phyloP scores from a whole-genome alignment of 2,329 filamentous ascomycete species.

The Alternaria infectoria region DNA sequence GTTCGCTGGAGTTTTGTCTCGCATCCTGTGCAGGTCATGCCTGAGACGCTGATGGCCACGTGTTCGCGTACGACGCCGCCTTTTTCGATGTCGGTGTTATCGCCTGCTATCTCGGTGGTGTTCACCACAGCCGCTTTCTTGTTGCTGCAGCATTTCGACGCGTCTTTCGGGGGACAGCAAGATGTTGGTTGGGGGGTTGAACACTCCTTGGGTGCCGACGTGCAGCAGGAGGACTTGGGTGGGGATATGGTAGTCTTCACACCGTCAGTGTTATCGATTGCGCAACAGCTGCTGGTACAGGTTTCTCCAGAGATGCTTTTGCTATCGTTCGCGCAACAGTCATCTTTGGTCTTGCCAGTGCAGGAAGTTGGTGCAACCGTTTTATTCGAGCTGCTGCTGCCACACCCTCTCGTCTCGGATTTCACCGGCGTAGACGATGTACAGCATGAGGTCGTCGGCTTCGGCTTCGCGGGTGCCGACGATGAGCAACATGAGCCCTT shows the following conservation, averaged over 20 bases:
- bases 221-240: background rate
- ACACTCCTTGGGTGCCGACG: background rate
- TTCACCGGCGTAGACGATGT: background rate
- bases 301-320: background rate
- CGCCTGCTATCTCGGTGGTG: background rate
- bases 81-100: constrained; percentile 25
- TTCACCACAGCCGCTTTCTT: background rate
- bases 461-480: background rate
- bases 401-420: background rate
- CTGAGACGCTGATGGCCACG: constrained; percentile 66
- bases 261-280: background rate
- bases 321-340: background rate
- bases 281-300: constrained; percentile 2
- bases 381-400: background rate
- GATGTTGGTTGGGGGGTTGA: background rate
- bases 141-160: background rate
- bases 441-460: background rate
- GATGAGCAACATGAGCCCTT: constrained; percentile 13
- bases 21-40: constrained; percentile 78
- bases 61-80: constrained; percentile 54
- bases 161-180: background rate
- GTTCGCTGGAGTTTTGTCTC: constrained; percentile 67
- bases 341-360: background rate
- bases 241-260: background rate
- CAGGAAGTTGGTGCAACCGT: background rate